Evolutionary conservation across 2,329 filamentous ascomycete species (phyloP).

Genomic region (Helminthosporium solani): DNA sequence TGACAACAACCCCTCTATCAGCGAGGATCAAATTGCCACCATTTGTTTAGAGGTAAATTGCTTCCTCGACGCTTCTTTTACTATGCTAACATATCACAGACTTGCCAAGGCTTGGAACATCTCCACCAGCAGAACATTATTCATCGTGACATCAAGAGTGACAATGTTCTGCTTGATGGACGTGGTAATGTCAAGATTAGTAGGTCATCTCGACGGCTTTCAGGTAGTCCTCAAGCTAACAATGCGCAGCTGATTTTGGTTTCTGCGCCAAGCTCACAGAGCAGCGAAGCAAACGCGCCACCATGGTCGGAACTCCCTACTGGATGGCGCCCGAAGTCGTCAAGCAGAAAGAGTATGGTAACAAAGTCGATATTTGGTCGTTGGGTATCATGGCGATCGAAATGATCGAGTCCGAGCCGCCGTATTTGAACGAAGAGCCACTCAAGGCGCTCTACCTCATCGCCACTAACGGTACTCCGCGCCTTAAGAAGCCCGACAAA

Average conservation of each 20-base stretch:
- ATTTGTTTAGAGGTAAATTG: conserved; percentile 86
- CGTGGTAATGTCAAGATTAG: conserved; percentile 97
- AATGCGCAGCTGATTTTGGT: conserved; percentile 83
- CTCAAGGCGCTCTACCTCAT: conserved; percentile 97
- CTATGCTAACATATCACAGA: conserved; percentile 57
- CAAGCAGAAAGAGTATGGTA: conserved; percentile 98
- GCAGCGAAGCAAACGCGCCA: conserved; percentile 93
- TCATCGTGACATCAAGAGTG: conserved; percentile 98
- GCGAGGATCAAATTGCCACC: conserved; percentile 95
- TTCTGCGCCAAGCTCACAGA: conserved; percentile 99
- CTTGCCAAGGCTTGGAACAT: conserved; percentile 91
- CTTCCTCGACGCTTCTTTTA: not conserved
- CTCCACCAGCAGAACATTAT: conserved; percentile 96
- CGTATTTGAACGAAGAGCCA: conserved; percentile 96
- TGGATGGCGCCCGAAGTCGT: conserved; percentile 99
- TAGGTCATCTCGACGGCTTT: conserved; percentile 52
- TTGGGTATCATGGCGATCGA: conserved; percentile 99
- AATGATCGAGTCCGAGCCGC: conserved; percentile 98
- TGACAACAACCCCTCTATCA: conserved; percentile 92
- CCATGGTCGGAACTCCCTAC: conserved; percentile 98
- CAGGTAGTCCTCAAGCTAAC: not conserved
- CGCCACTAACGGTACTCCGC: conserved; percentile 93
- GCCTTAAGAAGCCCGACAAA: conserved; percentile 97
- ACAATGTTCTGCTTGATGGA: conserved; percentile 93
- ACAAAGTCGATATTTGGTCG: conserved; percentile 98